These are phyloP conservation scores for Dictyostelium purpureum DNA, from an alignment of 78 protist species.

Conservation along the genomic window DNA sequence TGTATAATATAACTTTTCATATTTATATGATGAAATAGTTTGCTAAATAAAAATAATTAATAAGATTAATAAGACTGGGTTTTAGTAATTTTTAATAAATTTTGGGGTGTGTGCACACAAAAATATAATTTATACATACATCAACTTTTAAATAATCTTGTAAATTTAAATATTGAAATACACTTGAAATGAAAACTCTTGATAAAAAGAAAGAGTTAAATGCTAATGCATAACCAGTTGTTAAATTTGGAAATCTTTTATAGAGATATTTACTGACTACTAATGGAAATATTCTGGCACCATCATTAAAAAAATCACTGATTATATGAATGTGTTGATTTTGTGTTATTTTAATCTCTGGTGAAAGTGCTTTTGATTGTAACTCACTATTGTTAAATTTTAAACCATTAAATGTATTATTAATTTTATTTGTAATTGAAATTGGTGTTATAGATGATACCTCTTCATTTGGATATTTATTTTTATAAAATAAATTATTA, in stretches of 20 bases:
- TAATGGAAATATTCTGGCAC: constrained; percentile 4
- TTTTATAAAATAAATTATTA: neutral
- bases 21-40: neutral
- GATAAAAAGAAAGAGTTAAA: constrained; percentile 4
- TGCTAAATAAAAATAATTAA: neutral
- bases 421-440: neutral
- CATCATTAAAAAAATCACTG: neutral
- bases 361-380: constrained; percentile 1
- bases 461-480: neutral
- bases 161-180: constrained; percentile 5
- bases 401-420: constrained; percentile 6
- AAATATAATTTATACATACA: constrained; percentile 2
- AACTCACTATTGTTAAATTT: neutral
- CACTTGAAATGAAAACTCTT: constrained; percentile 6
- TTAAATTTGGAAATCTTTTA: constrained; percentile 21
- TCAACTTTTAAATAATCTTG: constrained; percentile 7
- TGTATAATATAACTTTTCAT: neutral
- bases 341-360: neutral
- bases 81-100: too few species aligned
- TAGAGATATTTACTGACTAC: constrained; percentile 9
- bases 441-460: neutral
- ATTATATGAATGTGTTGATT: neutral
- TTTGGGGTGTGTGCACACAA: neutral
- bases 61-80: too few species aligned
- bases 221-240: neutral